These are phyloP conservation scores for Fusarium incarnatum DNA, from an alignment of 2,329 filamentous ascomycete species.

Conservation along the genomic window DNA sequence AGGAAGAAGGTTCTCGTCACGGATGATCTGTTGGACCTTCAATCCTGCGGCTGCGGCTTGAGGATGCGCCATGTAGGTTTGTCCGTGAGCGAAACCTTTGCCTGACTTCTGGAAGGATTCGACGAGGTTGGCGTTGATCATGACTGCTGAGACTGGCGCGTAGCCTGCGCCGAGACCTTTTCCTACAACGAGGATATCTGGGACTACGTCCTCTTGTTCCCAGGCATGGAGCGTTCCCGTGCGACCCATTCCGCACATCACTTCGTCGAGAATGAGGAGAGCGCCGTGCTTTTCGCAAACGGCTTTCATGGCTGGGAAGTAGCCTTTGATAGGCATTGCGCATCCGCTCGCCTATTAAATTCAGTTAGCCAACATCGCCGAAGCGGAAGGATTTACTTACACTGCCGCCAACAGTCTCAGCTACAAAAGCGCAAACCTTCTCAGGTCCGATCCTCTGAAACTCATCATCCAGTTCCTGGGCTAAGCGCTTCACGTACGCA, in stretches of 20 bases:
- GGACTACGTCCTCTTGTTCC: slow-evolving; percentile 67
- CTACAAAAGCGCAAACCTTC: slow-evolving; percentile 61
- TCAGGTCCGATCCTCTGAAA: slow-evolving; percentile 59
- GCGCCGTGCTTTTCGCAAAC: slow-evolving; percentile 68
- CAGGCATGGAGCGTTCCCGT: slow-evolving; percentile 72
- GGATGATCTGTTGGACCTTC: slow-evolving; percentile 35
- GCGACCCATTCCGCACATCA: slow-evolving; percentile 77
- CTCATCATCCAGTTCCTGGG: slow-evolving; percentile 60
- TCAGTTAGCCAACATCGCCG: no score
- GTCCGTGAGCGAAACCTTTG: slow-evolving; percentile 27
- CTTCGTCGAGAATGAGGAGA: slow-evolving; percentile 67
- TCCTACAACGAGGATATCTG: slow-evolving; percentile 74
- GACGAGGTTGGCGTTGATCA: slow-evolving; percentile 30
- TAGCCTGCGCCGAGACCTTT: slow-evolving; percentile 68
- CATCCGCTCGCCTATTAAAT: slow-evolving; percentile 32
- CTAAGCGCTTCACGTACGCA: slow-evolving; percentile 55
- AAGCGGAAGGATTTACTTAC: slow-evolving; percentile 11
- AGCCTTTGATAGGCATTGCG: slow-evolving; percentile 54
- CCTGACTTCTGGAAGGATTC: slow-evolving; percentile 29
- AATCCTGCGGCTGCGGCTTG: slow-evolving; percentile 28
- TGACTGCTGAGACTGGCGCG: slow-evolving; percentile 34
- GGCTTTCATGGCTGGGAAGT: slow-evolving; percentile 63
- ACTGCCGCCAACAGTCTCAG: slow-evolving; percentile 57
- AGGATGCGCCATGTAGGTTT: slow-evolving; percentile 37
- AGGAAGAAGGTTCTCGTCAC: slow-evolving; percentile 7